Evolutionary conservation across 257 asterid species (phyloP), one percentile per base, ranked within the genome.

Genomic region (Lycium barbarum): DNA sequence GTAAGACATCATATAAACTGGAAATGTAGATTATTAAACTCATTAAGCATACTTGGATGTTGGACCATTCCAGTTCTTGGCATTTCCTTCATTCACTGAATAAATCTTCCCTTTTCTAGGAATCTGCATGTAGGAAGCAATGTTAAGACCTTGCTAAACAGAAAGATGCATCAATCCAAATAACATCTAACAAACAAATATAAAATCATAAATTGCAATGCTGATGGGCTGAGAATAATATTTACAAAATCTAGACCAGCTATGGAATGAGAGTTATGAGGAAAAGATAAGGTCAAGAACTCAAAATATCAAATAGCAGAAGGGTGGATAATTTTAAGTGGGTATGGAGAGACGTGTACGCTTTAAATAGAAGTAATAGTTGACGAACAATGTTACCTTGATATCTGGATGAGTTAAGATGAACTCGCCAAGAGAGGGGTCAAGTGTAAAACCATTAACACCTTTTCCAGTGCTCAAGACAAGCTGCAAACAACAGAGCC

Each of bases 401-500:
- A 96, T 94, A 87, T 95, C 90, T n/a, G 99, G 93, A 91, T 96
- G 99, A 86, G 99, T 96, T 88, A 95, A 82, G 84, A 97, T 94
- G 93, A 97, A 97, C 87, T 97, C 99, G 81, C 98, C 99, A 15
- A 95, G 97, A 83, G 98, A 95, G 38, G 99, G 99, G 84, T 97
- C 99, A 71, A 97, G 97, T 22, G 99, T 95, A 93, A 97, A 95
- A 53, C 98, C 99, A 65, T 97, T 95, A 71, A 97, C 98, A 84
- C 99, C 98, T 53, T 82, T 9, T 84, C 98, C 99, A 83, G 98
- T 91, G 89, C 97, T 95, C 79, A 97, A 74, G 66, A 94, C 98
- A 84, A 95, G 80, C 99, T 97, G 92, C 36, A 84, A 85, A 58
- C 61, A 40, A 79, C 68, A 80, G 13, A 53, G 20, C 65, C 76